Evolutionary conservation across 2,329 filamentous ascomycete species (phyloP).

Genomic region (Stagonosporopsis cucurbitacearum): DNA sequence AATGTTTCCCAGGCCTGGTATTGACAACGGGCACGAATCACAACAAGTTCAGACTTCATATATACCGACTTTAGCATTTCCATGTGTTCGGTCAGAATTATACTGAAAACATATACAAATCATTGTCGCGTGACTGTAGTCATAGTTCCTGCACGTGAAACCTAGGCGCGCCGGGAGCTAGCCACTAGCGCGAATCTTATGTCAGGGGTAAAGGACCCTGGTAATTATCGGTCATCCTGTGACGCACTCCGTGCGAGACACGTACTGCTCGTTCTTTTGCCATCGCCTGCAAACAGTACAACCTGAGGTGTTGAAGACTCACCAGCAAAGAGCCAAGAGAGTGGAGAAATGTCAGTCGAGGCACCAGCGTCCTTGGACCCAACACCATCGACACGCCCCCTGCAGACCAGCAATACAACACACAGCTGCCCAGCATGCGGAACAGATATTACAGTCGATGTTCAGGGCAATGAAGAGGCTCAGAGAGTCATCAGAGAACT

Average conservation of each 20-base stretch:
- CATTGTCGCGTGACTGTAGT: not conserved
- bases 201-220: constrained; percentile 2
- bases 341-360: constrained; percentile 13
- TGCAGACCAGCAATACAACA: constrained; percentile 1
- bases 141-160: not conserved
- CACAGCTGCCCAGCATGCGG: constrained; percentile 46
- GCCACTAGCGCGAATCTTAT: not conserved
- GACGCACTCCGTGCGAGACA: constrained; percentile 1
- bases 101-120: too few relatives aligned
- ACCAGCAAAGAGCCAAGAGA: not conserved
- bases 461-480: constrained; percentile 26
- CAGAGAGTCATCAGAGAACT: constrained; percentile 59
- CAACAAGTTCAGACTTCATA: too few relatives aligned
- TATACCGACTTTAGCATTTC: too few relatives aligned
- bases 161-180: not conserved
- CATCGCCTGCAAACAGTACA: not conserved
- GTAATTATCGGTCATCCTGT: constrained; percentile 1
- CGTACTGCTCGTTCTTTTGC: constrained; percentile 1
- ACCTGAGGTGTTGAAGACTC: not conserved
- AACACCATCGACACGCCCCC: constrained; percentile 5
- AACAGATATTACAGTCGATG: constrained; percentile 23
- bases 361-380: constrained; percentile 3
- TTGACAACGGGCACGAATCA: too few relatives aligned
- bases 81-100: too few relatives aligned
- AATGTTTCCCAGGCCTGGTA: too few relatives aligned